phyloP scores from a whole-genome alignment of 352 stramenopile genomes.

The Globisporangium perplexum region DNA sequence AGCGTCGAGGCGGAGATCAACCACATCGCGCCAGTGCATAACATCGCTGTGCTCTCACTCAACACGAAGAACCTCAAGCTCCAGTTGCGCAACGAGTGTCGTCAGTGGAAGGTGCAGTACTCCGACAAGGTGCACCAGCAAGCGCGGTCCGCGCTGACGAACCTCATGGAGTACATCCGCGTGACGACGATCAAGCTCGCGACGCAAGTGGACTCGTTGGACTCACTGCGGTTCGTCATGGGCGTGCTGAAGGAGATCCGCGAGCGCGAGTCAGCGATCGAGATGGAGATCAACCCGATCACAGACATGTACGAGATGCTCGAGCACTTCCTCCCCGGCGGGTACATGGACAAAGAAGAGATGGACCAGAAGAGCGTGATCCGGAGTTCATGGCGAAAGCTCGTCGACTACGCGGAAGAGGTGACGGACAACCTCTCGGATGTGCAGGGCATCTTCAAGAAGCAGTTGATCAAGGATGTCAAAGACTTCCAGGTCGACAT shows the following conservation, averaged over 20 bases:
- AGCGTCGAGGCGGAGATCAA: slow-evolving; percentile 73
- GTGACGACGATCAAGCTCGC: slow-evolving; percentile 67
- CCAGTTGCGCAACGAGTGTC: slow-evolving; percentile 78
- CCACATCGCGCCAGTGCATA: slow-evolving; percentile 71
- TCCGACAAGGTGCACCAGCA: slow-evolving; percentile 80
- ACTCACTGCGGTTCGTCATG: slow-evolving; percentile 82
- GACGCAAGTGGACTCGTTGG: slow-evolving; percentile 60
- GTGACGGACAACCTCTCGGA: slow-evolving; percentile 83
- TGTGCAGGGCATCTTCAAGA: slow-evolving; percentile 88
- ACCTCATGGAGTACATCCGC: slow-evolving; percentile 77
- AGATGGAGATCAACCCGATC: slow-evolving; percentile 88
- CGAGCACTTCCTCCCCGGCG: slow-evolving; percentile 80
- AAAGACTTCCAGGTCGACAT: slow-evolving; percentile 78
- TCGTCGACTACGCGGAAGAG: slow-evolving; percentile 87
- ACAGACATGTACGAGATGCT: slow-evolving; percentile 90
- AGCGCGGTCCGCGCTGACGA: slow-evolving; percentile 49
- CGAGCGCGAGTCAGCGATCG: slow-evolving; percentile 82
- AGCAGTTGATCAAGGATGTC: slow-evolving; percentile 86
- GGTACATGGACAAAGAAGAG: slow-evolving; percentile 86
- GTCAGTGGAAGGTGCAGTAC: slow-evolving; percentile 85
- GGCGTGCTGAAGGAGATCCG: slow-evolving; percentile 75
- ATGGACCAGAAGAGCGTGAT: slow-evolving; percentile 90
- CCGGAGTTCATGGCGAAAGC: slow-evolving; percentile 74
- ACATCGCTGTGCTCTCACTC: slow-evolving; percentile 80
- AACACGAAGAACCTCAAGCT: slow-evolving; percentile 88